Evolutionary conservation across 176 grass and related monocot genomes (phyloP).

Genomic region (Cymbopogon citratus): DNA sequence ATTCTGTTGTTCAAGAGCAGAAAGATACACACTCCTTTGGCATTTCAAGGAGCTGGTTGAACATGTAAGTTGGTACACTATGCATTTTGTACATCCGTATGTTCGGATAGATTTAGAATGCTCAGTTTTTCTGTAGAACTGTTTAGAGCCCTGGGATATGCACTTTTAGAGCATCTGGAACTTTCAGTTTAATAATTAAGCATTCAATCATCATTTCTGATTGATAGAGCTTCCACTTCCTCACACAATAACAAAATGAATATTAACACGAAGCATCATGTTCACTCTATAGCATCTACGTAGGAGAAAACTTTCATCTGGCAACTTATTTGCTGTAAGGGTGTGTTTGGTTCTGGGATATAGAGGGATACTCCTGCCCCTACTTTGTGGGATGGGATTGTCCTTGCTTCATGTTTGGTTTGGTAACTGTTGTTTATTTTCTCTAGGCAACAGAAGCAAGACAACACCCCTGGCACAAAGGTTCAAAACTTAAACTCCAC

Average conservation of each 20-base stretch:
- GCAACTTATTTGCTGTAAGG: slow-evolving; percentile 6
- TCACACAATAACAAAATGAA: slow-evolving; percentile 9
- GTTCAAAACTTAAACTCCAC: slow-evolving; percentile 17
- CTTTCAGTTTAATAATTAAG: no score
- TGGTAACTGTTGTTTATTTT: slow-evolving; percentile 5
- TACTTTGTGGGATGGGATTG: neutral
- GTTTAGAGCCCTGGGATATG: neutral
- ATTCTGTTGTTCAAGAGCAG: slow-evolving; percentile 39
- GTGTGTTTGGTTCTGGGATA: neutral
- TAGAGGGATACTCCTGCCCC: neutral
- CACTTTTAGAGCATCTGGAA: neutral
- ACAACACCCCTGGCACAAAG: slow-evolving; percentile 20
- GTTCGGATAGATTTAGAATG: neutral
- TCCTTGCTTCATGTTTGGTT: neutral
- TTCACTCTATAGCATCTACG: neutral
- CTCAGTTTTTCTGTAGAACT: neutral
- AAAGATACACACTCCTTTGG: slow-evolving; percentile 50
- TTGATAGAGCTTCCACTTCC: slow-evolving; percentile 7
- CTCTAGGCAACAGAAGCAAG: slow-evolving; percentile 53
- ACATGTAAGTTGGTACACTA: slow-evolving; percentile 44
- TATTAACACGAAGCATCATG: slow-evolving; percentile 7
- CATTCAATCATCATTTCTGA: neutral
- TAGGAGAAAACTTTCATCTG: neutral
- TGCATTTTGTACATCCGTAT: neutral
- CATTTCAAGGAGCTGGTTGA: slow-evolving; percentile 58